A percentile compares a stretch with the other conserved stretches of the same genome.
These are phyloP conservation scores for Protomyces lactucae-debilis DNA, from an alignment of 1,139 yeast genomes.

Conservation along the genomic window DNA sequence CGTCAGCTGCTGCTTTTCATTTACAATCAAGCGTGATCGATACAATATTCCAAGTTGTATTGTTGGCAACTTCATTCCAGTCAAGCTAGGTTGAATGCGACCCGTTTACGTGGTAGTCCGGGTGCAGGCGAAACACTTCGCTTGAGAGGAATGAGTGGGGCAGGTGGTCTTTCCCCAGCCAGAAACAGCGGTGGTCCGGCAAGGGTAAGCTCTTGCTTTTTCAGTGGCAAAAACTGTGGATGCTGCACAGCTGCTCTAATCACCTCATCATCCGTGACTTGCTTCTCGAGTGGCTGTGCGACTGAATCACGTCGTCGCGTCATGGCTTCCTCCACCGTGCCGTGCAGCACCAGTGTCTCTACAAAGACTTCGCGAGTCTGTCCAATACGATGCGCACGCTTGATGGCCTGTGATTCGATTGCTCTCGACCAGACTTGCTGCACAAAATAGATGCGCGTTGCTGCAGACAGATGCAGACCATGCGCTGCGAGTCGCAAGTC, in stretches of 20 bases:
- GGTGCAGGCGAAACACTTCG: neutral
- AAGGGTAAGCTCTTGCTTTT: neutral
- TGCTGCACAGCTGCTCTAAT: conserved; percentile 5
- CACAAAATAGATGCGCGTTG: conserved; percentile 62
- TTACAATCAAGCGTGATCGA: conserved; percentile 86
- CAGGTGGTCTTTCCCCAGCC: neutral
- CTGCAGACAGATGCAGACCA: conserved; percentile 63
- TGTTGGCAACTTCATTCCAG: conserved; percentile 92
- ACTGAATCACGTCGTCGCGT: conserved; percentile 39
- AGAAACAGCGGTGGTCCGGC: neutral
- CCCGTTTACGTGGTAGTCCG: neutral
- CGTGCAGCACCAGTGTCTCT: conserved; percentile 59
- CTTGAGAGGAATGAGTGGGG: neutral
- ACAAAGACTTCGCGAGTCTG: conserved; percentile 55
- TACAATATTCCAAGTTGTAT: conserved; percentile 95
- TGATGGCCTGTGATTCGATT: conserved; percentile 67
- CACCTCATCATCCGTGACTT: conserved; percentile 8
- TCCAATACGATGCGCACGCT: conserved; percentile 69
- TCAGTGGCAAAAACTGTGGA: neutral
- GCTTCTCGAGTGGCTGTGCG: neutral
- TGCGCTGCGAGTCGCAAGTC: conserved; percentile 64
- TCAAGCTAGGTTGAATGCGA: conserved; percentile 35
- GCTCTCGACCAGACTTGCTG: conserved; percentile 68
- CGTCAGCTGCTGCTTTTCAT: conserved; percentile 77
- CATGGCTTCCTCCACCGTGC: conserved; percentile 64